These are phyloP conservation scores for Asterophora lycoperdoides DNA, from an alignment of 768 basidiomycete species.

Conservation along the genomic window DNA sequence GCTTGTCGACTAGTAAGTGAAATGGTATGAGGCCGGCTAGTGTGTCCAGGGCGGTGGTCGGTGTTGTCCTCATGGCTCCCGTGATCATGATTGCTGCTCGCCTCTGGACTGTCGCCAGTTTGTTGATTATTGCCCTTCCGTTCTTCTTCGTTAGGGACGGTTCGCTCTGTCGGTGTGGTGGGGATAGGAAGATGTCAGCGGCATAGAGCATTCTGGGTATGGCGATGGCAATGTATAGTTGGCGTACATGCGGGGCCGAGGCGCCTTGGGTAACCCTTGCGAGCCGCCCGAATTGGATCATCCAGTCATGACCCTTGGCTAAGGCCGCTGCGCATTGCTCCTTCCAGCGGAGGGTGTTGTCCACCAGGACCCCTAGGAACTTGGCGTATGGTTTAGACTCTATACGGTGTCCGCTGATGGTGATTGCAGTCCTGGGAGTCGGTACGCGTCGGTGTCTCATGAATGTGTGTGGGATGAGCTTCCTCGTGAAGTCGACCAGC, in stretches of 20 bases:
- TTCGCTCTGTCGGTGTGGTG: not conserved
- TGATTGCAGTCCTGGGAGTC: too few relatives aligned
- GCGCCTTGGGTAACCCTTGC: conserved; percentile 19
- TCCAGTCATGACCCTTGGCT: conserved; percentile 20
- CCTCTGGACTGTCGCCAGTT: conserved; percentile 9
- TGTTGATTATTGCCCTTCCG: conserved; percentile 3
- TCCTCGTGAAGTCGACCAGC: conserved; percentile 1
- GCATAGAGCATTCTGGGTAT: conserved; percentile 30
- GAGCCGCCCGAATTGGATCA: conserved; percentile 18
- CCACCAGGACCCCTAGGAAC: conserved; percentile 29
- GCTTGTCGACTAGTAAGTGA: conserved; percentile 14
- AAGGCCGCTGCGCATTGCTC: conserved; percentile 11
- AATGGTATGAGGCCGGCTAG: conserved; percentile 21
- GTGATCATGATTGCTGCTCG: conserved; percentile 10
- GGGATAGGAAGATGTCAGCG: conserved; percentile 21
- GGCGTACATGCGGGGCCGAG: conserved; percentile 1
- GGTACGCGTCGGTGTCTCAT: not conserved
- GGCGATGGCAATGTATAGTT: conserved; percentile 8
- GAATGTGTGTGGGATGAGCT: not conserved
- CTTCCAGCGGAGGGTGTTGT: conserved; percentile 28
- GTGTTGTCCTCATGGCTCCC: conserved; percentile 15
- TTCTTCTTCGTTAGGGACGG: not conserved
- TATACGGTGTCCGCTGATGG: conserved; percentile 14
- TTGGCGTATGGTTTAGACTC: conserved; percentile 15
- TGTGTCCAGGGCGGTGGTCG: conserved; percentile 18